Conservation (phyloP, 2,329 filamentous ascomycete genomes). For the Aspergillus udagawae region DNA sequence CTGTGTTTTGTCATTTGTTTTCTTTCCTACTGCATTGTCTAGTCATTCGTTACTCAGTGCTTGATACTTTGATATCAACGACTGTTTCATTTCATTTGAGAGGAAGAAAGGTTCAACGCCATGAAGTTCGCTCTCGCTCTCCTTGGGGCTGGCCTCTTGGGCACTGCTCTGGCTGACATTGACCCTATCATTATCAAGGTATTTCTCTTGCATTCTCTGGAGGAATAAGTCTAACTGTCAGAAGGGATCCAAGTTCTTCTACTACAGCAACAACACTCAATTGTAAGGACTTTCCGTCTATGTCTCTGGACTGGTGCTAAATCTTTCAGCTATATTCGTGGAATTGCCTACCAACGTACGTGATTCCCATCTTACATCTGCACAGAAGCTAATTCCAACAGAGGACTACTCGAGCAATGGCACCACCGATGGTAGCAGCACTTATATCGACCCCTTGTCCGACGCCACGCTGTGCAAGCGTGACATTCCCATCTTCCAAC, state of each 20-base stretch:
- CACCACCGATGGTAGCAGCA: slow-evolving; percentile 43
- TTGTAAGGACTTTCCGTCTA: slow-evolving; percentile 38
- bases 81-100: not conserved
- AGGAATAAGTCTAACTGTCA: not conserved
- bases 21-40: not conserved
- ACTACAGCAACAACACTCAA: slow-evolving; percentile 69
- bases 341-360: slow-evolving; percentile 77
- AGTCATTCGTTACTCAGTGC: not conserved
- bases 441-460: slow-evolving; percentile 77
- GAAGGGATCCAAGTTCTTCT: slow-evolving; percentile 77
- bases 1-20: not conserved
- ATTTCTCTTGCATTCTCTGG: not conserved
- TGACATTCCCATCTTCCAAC: slow-evolving; percentile 73
- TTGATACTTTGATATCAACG: not conserved
- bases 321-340: slow-evolving; percentile 63
- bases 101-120: slow-evolving; percentile 2
- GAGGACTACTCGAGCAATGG: slow-evolving; percentile 52
- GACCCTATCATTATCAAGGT: slow-evolving; percentile 57
- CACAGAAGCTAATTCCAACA: not conserved
- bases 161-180: slow-evolving; percentile 37
- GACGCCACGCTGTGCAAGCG: slow-evolving; percentile 67
- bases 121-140: slow-evolving; percentile 8
- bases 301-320: not conserved
- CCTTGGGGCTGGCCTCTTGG: slow-evolving; percentile 5
- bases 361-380: not conserved